Evolutionary conservation across 2,329 filamentous ascomycete species (phyloP).

Genomic region (Clonostachys rhizophaga): DNA sequence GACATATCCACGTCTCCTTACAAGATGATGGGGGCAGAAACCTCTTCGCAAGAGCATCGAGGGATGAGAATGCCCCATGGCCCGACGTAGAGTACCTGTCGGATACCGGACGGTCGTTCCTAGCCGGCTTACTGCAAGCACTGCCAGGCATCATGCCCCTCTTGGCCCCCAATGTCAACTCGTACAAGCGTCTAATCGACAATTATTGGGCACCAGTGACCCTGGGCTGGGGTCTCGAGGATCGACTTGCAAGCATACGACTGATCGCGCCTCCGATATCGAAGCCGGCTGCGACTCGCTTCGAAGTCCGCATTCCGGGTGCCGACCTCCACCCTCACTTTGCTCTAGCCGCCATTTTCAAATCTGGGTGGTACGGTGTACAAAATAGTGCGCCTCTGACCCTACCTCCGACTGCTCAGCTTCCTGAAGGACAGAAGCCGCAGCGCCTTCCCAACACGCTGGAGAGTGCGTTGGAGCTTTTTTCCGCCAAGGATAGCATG

Average conservation of each 20-base stretch:
- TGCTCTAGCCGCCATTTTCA: constrained; percentile 63
- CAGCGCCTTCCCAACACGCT: constrained; percentile 62
- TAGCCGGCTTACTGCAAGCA: constrained; percentile 65
- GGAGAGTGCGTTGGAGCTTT: constrained; percentile 61
- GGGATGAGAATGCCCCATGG: constrained; percentile 55
- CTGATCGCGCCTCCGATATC: constrained; percentile 66
- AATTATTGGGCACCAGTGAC: constrained; percentile 79
- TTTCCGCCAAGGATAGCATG: constrained; percentile 59
- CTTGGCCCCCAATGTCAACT: constrained; percentile 70
- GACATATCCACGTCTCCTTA: constrained; percentile 73
- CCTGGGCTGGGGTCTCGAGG: constrained; percentile 71
- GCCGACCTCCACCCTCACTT: constrained; percentile 69
- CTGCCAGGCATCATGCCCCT: constrained; percentile 73
- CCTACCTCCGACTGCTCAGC: constrained; percentile 60
- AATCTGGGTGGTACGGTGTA: constrained; percentile 64
- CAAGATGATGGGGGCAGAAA: constrained; percentile 59
- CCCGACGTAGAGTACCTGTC: constrained; percentile 60
- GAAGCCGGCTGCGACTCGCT: constrained; percentile 62
- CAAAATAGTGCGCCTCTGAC: constrained; percentile 66
- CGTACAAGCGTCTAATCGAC: constrained; percentile 73
- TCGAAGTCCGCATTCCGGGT: constrained; percentile 68
- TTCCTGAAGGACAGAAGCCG: constrained; percentile 45
- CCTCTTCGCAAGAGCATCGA: constrained; percentile 57
- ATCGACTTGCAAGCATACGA: constrained; percentile 66
- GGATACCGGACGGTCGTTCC: constrained; percentile 66